Percentiles rank a stretch among this genome's conserved stretches.
These are phyloP conservation scores for Entoloma clypeatum DNA, from an alignment of 1,284 basidiomycete species.

Conservation along the genomic window DNA sequence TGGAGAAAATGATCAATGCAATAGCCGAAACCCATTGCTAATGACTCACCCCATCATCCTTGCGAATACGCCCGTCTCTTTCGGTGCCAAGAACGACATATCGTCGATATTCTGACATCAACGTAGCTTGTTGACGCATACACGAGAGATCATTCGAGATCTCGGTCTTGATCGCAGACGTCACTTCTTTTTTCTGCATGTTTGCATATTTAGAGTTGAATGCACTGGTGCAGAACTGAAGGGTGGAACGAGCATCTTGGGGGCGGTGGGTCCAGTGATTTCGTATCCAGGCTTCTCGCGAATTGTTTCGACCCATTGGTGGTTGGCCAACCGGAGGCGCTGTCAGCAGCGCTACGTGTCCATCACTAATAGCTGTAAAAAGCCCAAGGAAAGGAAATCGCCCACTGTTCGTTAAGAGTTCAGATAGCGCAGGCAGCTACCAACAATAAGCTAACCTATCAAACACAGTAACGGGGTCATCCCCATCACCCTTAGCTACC, in stretches of 20 bases:
- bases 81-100: slow-evolving; percentile 52
- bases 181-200: slow-evolving; percentile 26
- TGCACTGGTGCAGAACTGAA: slow-evolving; percentile 39
- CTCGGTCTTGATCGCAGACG: slow-evolving; percentile 35
- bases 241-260: slow-evolving; percentile 31
- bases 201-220: slow-evolving; percentile 38
- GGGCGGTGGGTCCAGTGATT: slow-evolving; percentile 24
- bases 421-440: slow-evolving; percentile 1
- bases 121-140: slow-evolving; percentile 52
- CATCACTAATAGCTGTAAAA: slow-evolving; percentile 48
- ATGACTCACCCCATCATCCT: slow-evolving; percentile 27
- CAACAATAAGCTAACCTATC: slow-evolving; percentile 27
- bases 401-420: slow-evolving; percentile 25
- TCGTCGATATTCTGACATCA: slow-evolving; percentile 57
- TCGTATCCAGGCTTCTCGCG: slow-evolving; percentile 27
- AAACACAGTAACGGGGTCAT: slow-evolving; percentile 33
- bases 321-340: slow-evolving; percentile 35
- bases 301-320: slow-evolving; percentile 15
- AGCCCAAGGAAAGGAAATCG: slow-evolving; percentile 39
- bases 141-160: slow-evolving; percentile 39
- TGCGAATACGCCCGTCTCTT: slow-evolving; percentile 16
- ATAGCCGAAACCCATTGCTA: background rate
- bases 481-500: slow-evolving; percentile 31
- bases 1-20: slow-evolving; percentile 16
- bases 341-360: slow-evolving; percentile 45